Conservation (phyloP, 176 grass and related monocot species). For the Zizania latifolia region DNA sequence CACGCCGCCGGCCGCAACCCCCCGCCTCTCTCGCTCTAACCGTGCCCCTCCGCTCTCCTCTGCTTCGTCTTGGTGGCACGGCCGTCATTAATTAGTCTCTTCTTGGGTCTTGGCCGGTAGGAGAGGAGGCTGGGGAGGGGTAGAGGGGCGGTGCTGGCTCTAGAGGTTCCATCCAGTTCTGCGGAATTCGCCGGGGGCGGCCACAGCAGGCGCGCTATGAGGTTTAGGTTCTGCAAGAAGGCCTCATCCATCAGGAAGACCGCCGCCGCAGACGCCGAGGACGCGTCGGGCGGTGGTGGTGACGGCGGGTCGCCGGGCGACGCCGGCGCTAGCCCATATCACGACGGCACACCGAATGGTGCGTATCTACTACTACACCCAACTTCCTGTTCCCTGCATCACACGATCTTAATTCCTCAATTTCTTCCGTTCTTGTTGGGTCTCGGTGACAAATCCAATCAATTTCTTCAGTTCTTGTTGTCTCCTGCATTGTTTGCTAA, state of each 20-base stretch:
- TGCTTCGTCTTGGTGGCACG: too few species aligned
- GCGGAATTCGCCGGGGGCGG: too few species aligned
- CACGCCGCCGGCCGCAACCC: too few species aligned
- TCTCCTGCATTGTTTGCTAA: background rate
- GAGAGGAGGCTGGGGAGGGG: too few species aligned
- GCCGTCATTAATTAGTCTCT: too few species aligned
- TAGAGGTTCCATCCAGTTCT: background rate
- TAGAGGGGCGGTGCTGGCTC: background rate
- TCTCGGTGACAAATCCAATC: background rate
- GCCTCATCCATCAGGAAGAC: background rate
- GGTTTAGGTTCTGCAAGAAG: conserved; percentile 6
- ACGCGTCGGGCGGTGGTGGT: background rate
- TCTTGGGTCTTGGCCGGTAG: too few species aligned
- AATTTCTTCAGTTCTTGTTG: background rate
- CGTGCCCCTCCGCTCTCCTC: too few species aligned
- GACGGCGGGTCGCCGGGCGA: background rate
- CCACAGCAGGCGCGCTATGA: conserved; percentile 5
- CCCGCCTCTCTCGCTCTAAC: too few species aligned
- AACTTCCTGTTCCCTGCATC: background rate
- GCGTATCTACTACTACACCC: background rate
- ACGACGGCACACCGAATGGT: background rate
- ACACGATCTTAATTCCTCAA: background rate
- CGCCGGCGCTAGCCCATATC: background rate
- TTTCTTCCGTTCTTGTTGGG: too few species aligned
- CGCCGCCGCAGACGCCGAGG: background rate